Conservation (phyloP, 2,329 filamentous ascomycete species). For the Penicillium sp. region DNA sequence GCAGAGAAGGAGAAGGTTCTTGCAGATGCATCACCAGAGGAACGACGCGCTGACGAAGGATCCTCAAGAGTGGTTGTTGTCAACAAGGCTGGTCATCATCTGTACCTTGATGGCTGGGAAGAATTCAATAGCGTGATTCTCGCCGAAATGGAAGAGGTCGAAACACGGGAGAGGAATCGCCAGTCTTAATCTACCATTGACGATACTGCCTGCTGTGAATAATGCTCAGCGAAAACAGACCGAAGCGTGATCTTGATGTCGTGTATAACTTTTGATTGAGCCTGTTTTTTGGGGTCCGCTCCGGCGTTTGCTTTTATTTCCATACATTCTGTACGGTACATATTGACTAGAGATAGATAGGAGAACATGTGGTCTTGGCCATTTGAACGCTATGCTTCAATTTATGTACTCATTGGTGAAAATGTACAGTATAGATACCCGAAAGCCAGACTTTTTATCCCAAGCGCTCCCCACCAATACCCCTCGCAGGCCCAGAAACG, state of each 20-base stretch:
- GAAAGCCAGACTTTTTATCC: neutral
- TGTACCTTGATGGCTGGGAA: constrained; percentile 70
- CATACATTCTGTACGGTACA: constrained; percentile 7
- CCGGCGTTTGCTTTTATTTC: neutral
- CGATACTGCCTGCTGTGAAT: constrained; percentile 1
- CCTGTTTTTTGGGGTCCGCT: constrained; percentile 1
- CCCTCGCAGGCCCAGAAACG: constrained; percentile 23
- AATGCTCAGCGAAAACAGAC: constrained; percentile 13
- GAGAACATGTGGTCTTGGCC: neutral
- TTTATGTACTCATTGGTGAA: neutral
- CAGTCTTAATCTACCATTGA: constrained; percentile 1
- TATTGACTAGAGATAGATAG: constrained; percentile 17
- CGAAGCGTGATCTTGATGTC: constrained; percentile 7
- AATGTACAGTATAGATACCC: neutral
- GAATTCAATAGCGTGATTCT: constrained; percentile 68
- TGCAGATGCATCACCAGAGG: constrained; percentile 62
- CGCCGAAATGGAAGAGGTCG: constrained; percentile 67
- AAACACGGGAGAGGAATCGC: constrained; percentile 27
- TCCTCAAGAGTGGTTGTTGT: constrained; percentile 81
- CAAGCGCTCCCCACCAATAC: constrained; percentile 4
- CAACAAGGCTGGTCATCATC: constrained; percentile 68
- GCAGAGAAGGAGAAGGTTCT: constrained; percentile 64
- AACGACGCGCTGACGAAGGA: constrained; percentile 72
- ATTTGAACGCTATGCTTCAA: neutral
- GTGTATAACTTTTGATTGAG: constrained; percentile 2